Conservation (phyloP, 164 flowering plant species). For the Nelumbo lutea region DNA sequence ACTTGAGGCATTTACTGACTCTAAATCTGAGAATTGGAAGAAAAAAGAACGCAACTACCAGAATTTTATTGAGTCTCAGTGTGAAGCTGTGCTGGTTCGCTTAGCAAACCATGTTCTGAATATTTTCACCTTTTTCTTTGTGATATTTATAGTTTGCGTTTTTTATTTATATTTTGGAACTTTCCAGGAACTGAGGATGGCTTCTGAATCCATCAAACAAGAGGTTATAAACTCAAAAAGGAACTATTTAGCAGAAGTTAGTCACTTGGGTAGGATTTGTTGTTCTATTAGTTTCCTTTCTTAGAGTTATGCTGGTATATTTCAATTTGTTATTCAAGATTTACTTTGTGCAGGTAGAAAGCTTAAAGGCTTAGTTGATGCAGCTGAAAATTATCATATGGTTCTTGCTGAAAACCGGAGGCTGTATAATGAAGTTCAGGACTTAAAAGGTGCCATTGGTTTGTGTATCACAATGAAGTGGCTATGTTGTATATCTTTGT, state of each 20-base stretch:
- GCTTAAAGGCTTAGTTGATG: conserved; percentile 64
- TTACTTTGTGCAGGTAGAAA: conserved; percentile 42
- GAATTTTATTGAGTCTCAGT: conserved; percentile 45
- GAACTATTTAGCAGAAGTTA: conserved; percentile 52
- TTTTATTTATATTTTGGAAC: conserved; percentile 7
- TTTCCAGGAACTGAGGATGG: conserved; percentile 53
- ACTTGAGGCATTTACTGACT: conserved; percentile 51
- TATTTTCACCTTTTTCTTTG: not conserved
- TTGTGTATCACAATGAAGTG: not conserved
- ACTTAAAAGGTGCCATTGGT: conserved; percentile 69
- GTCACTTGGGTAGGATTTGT: conserved; percentile 49
- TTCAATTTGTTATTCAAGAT: conserved; percentile 4
- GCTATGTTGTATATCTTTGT: not conserved
- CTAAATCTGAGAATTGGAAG: conserved; percentile 51
- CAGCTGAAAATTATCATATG: conserved; percentile 74
- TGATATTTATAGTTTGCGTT: not conserved
- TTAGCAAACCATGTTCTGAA: conserved; percentile 3
- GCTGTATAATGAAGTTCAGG: conserved; percentile 94
- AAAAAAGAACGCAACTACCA: conserved; percentile 48
- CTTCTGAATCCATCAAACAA: conserved; percentile 57
- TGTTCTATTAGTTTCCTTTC: conserved; percentile 3
- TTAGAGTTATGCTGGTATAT: conserved; percentile 1
- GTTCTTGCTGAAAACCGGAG: conserved; percentile 85
- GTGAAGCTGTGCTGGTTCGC: conserved; percentile 52
- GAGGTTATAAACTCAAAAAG: conserved; percentile 45